Evolutionary conservation across 2,329 filamentous ascomycete species (phyloP).

Genomic region (Sclerotinia spermophila): DNA sequence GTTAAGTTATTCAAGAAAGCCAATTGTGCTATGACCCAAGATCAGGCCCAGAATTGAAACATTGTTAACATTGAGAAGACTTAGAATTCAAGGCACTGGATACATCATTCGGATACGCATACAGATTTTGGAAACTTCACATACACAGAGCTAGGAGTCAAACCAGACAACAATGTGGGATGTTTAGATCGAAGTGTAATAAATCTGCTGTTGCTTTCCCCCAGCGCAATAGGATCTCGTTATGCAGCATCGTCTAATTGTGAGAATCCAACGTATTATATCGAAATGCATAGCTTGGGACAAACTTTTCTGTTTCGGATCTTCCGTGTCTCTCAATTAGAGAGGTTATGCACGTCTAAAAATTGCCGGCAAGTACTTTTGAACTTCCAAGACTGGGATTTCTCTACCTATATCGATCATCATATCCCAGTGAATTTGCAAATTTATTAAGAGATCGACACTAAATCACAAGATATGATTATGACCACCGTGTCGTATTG

Average conservation of each 20-base stretch:
- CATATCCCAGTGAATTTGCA: no score
- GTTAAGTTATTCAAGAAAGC: no score
- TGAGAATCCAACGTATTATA: neutral
- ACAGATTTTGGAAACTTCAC: neutral
- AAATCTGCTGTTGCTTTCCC: accelerated
- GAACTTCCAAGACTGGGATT: no score
- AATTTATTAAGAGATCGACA: no score
- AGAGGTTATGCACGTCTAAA: no score
- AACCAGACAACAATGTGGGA: neutral
- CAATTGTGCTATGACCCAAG: no score
- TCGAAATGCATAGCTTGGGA: neutral
- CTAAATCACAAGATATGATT: neutral
- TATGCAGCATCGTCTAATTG: neutral
- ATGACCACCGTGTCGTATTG: no score
- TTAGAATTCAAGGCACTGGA: no score
- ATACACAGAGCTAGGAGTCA: neutral
- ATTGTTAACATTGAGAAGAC: no score
- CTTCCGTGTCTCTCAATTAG: neutral
- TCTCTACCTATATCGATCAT: neutral
- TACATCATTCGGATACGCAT: no score
- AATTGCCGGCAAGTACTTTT: no score
- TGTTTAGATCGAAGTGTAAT: neutral
- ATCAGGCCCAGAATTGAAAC: no score
- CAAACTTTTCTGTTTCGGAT: neutral
- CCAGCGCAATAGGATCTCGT: neutral